phyloP scores from a whole-genome alignment of 2,329 filamentous ascomycete species.

The Rasamsonia emersonii region DNA sequence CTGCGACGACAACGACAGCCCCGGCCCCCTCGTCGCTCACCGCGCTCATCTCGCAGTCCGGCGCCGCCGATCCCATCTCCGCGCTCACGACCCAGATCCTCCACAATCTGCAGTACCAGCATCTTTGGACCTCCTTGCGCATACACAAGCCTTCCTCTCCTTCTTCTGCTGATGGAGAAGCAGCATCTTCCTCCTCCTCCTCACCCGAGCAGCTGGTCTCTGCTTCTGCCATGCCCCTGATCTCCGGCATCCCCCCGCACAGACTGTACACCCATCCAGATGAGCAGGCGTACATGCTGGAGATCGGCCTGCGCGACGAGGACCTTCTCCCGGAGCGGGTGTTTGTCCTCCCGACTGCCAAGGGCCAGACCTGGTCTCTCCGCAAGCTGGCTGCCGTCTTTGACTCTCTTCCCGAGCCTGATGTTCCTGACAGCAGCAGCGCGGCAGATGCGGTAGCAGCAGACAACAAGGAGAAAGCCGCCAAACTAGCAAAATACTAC shows the following conservation, averaged over 20 bases:
- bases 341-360: conserved; percentile 51
- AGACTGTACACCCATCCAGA: conserved; percentile 57
- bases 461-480: conserved; percentile 18
- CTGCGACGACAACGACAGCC: conserved; percentile 5
- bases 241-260: conserved; percentile 54
- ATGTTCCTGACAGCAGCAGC: conserved; percentile 1
- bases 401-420: conserved; percentile 38
- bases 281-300: conserved; percentile 53
- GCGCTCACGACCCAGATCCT: conserved; percentile 50
- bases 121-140: conserved; percentile 51
- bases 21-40: conserved; percentile 32
- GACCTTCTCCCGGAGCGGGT: conserved; percentile 44
- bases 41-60: conserved; percentile 27
- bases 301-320: conserved; percentile 38
- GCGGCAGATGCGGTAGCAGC: conserved; percentile 7
- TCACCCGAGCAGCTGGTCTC: conserved; percentile 6
- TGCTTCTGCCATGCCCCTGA: conserved; percentile 39
- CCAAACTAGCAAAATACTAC: conserved; percentile 24
- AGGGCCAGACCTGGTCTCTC: conserved; percentile 54
- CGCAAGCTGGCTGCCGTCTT: conserved; percentile 48
- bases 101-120: conserved; percentile 57
- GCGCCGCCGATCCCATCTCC: conserved; percentile 19
- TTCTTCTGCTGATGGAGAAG: background rate
- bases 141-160: conserved; percentile 34
- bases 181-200: conserved; percentile 7